These are phyloP conservation scores for Harringtonia lauricola DNA, from an alignment of 2,329 filamentous ascomycete genomes.

Conservation along the genomic window DNA sequence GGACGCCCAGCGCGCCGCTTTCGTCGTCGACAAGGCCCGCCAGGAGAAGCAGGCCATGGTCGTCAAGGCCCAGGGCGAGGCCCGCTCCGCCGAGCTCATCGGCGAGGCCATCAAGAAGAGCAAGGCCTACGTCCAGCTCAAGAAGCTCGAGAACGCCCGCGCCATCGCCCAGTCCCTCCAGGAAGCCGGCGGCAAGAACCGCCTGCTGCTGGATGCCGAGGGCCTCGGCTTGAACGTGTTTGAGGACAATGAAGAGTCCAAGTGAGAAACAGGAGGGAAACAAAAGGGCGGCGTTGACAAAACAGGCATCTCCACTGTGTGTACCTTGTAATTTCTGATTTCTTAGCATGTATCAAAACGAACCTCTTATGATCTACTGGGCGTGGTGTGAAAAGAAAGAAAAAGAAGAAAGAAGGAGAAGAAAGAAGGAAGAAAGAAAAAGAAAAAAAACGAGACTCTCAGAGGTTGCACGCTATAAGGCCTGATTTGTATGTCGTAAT, in stretches of 20 bases:
- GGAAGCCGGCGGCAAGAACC: slow-evolving; percentile 79
- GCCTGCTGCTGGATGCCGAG: slow-evolving; percentile 83
- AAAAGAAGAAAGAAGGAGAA: too few species aligned
- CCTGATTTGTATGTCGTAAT: too few species aligned
- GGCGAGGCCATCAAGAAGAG: slow-evolving; percentile 99
- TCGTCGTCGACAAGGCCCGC: slow-evolving; percentile 95
- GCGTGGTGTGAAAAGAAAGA: too few species aligned
- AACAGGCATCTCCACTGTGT: too few species aligned
- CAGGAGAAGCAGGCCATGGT: slow-evolving; percentile 99
- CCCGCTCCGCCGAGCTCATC: slow-evolving; percentile 92
- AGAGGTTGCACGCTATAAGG: too few species aligned
- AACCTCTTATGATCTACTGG: too few species aligned
- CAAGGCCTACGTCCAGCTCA: slow-evolving; percentile 89
- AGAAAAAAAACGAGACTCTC: too few species aligned
- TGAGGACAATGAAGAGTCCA: slow-evolving; percentile 31
- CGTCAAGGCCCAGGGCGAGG: slow-evolving; percentile 97
- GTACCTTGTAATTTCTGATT: too few species aligned
- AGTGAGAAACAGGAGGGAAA: slow-evolving; percentile 33
- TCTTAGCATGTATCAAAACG: too few species aligned
- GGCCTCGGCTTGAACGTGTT: slow-evolving; percentile 86
- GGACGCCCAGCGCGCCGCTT: slow-evolving; percentile 93
- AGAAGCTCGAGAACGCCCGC: slow-evolving; percentile 94
- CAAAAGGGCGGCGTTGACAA: too few species aligned
- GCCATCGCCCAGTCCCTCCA: slow-evolving; percentile 81
- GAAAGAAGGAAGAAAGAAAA: too few species aligned